Conservation (phyloP, 805 yeast genomes). For the Clavispora santaluciae region DNA sequence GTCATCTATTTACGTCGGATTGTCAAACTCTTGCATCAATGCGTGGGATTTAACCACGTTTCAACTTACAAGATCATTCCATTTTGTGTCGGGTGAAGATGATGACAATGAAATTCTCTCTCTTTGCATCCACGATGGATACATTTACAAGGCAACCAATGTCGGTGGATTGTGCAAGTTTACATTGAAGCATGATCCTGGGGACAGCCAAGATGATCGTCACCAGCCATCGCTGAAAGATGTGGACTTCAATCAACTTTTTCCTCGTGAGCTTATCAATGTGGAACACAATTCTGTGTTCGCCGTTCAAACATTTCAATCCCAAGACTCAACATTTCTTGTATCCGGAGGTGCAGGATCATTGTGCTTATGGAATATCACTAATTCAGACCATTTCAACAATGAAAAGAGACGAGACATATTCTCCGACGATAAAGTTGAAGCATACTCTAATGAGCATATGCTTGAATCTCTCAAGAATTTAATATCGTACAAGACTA, state of each 20-base stretch:
- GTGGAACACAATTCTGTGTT: constrained; percentile 37
- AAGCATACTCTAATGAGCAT: constrained; percentile 42
- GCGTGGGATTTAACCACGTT: constrained; percentile 84
- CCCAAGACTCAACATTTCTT: constrained; percentile 39
- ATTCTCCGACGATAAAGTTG: background rate
- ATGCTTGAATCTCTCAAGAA: constrained; percentile 58
- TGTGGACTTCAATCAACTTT: constrained; percentile 7
- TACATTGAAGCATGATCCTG: constrained; percentile 17
- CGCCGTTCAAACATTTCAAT: constrained; percentile 46
- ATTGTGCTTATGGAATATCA: constrained; percentile 65
- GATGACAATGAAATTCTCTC: constrained; percentile 45
- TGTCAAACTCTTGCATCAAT: constrained; percentile 67
- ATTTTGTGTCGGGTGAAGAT: constrained; percentile 15
- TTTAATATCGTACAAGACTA: constrained; percentile 67
- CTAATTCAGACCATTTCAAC: constrained; percentile 18
- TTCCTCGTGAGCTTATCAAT: constrained; percentile 8
- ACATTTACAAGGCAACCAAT: constrained; percentile 60
- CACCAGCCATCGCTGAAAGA: constrained; percentile 1
- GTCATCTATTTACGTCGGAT: constrained; percentile 78
- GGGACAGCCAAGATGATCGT: background rate
- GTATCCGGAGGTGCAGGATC: constrained; percentile 72
- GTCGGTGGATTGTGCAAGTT: constrained; percentile 35
- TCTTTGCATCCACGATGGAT: constrained; percentile 49
- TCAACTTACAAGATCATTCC: constrained; percentile 54
- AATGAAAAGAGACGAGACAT: background rate